Conservation (phyloP, 805 yeast genomes). For the Metschnikowia dekortorum region DNA sequence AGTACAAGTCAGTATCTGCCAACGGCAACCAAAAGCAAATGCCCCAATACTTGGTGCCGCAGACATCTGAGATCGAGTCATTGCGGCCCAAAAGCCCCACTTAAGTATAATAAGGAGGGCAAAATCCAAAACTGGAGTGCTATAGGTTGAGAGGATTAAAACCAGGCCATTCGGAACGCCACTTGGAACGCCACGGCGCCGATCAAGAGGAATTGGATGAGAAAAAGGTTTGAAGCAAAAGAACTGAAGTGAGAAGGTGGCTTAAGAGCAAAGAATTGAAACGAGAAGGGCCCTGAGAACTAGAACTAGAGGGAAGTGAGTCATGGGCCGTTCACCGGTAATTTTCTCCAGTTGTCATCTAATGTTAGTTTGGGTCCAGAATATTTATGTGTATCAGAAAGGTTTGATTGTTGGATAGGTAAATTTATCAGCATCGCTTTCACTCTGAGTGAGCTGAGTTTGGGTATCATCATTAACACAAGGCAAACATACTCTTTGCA, state of each 20-base stretch:
- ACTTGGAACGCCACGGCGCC: too few species aligned
- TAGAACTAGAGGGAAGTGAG: neutral
- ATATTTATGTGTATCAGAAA: slow-evolving; percentile 18
- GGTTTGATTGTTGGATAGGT: slow-evolving; percentile 44
- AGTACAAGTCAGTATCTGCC: slow-evolving; percentile 14
- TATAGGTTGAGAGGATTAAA: too few species aligned
- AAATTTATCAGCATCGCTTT: slow-evolving; percentile 45
- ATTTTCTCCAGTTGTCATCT: neutral
- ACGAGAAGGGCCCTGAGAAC: neutral
- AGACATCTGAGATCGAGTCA: slow-evolving; percentile 67
- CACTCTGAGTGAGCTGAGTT: slow-evolving; percentile 58
- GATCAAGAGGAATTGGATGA: neutral
- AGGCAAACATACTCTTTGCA: slow-evolving; percentile 4
- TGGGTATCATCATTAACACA: slow-evolving; percentile 46
- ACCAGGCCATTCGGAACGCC: too few species aligned
- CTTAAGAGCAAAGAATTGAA: neutral
- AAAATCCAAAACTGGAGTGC: too few species aligned
- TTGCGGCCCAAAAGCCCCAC: slow-evolving; percentile 81
- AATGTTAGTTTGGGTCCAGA: slow-evolving; percentile 9
- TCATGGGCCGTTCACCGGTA: too few species aligned
- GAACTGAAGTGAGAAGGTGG: too few species aligned
- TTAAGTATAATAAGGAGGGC: neutral
- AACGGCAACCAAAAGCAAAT: slow-evolving; percentile 28
- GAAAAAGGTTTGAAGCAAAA: neutral
- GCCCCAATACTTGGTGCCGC: slow-evolving; percentile 54